Percentiles rank a stretch among this genome's conserved stretches.
phyloP scores from a whole-genome alignment of 495 filamentous ascomycete species.

The Aspergillus funiculosus region DNA sequence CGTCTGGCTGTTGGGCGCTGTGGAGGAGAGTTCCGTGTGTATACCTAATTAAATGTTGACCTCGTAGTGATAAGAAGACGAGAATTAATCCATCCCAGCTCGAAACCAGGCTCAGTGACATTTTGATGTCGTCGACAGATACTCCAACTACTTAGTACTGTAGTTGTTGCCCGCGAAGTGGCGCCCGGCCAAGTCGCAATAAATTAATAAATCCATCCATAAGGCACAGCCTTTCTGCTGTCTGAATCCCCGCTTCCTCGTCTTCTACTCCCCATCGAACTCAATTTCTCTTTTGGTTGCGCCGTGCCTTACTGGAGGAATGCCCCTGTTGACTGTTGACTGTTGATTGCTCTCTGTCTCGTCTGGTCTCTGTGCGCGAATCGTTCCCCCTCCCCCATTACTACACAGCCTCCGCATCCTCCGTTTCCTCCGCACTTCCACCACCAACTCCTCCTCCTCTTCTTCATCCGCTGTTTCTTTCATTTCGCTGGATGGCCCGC shows the following conservation, averaged over 20 bases:
- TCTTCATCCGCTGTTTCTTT: constrained; percentile 9
- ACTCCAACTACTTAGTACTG: background rate
- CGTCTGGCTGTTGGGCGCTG: no score
- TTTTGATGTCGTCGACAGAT: no score
- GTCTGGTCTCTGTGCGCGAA: constrained; percentile 14
- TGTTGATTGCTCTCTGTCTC: constrained; percentile 6
- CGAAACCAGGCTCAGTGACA: background rate
- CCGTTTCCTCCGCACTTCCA: constrained; percentile 19
- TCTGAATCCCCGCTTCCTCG: constrained; percentile 3
- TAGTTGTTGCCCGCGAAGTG: background rate
- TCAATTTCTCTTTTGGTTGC: background rate
- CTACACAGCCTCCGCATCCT: constrained; percentile 38
- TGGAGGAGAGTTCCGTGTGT: no score
- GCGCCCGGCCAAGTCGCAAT: background rate
- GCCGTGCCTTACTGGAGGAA: background rate
- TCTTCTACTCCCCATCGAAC: background rate
- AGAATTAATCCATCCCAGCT: background rate
- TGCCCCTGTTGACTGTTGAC: no score
- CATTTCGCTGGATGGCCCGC: constrained; percentile 42
- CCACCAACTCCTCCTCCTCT: constrained; percentile 15
- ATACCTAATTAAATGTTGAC: no score
- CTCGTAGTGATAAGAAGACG: no score
- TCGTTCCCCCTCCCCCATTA: constrained; percentile 27
- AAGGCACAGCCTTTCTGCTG: constrained; percentile 14
- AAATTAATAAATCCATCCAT: constrained; percentile 6